Percentiles rank a stretch among this genome's conserved stretches.
phyloP scores from a whole-genome alignment of 805 yeast species.

The Jamesozyma spencerorum region DNA sequence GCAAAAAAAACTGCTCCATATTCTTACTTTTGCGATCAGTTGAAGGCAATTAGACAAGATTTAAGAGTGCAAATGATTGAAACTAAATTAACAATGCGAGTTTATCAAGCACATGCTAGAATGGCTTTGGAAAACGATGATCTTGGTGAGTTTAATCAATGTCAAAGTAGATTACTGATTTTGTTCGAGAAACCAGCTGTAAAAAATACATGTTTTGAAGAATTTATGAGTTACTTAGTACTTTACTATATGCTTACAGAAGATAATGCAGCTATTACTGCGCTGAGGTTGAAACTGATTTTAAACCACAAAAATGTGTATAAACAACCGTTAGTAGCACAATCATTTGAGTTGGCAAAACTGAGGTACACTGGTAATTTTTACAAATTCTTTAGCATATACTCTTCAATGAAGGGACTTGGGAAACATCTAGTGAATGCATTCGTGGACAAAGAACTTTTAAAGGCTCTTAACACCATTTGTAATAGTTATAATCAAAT shows the following conservation, averaged over 20 bases:
- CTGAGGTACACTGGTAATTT: conserved; percentile 39
- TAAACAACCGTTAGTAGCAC: conserved; percentile 15
- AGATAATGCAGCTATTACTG: conserved; percentile 34
- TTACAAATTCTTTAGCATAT: conserved; percentile 41
- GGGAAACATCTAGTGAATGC: conserved; percentile 41
- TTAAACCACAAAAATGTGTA: conserved; percentile 10
- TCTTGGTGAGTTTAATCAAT: conserved; percentile 90
- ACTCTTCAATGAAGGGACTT: conserved; percentile 33
- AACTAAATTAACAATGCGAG: conserved; percentile 63
- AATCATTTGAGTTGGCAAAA: conserved; percentile 27
- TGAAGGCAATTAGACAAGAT: conserved; percentile 89
- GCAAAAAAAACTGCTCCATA: conserved; percentile 45
- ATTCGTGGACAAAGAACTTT: conserved; percentile 49
- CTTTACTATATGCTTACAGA: conserved; percentile 68
- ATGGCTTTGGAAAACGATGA: conserved; percentile 78
- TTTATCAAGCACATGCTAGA: conserved; percentile 79
- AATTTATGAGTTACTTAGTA: conserved; percentile 64
- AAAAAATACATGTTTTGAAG: conserved; percentile 36
- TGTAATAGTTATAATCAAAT: conserved; percentile 48
- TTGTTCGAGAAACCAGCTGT: conserved; percentile 42
- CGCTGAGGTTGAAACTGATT: conserved; percentile 17
- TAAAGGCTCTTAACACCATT: conserved; percentile 46
- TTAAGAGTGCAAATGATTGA: conserved; percentile 83
- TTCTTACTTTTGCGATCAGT: conserved; percentile 75
- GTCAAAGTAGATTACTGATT: conserved; percentile 69